Evolutionary conservation across 169 alveolate genomes (phyloP), one percentile per base, ranked within the genome.

Genomic region (Neospora caninum): DNA sequence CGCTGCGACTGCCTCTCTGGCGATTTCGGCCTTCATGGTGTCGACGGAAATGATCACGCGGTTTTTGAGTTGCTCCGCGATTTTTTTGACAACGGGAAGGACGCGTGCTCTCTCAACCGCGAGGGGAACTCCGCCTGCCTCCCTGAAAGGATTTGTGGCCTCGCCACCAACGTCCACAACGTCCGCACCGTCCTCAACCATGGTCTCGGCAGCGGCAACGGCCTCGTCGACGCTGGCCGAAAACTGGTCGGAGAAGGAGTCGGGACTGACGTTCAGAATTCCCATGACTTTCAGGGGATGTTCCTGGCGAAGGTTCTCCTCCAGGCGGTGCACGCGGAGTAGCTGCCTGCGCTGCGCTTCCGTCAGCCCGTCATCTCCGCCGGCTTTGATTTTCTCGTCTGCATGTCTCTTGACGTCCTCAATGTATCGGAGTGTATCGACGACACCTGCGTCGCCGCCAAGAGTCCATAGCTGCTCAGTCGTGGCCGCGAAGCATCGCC

Each of bases 201-300:
- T 42, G n/a, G 22, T 22, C 43, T 36, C 69, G 7, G 94, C 95
- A 0, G 78, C 84, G 16, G 36, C 45, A 31, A 88, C 84, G 0
- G 95, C 95, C 41, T 88, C 93, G 34, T 88, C 91, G n/a, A 91
- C 93, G 49, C 54, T 84, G n/a, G 25, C 78, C 36, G 49, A 20
- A 88, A 73, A 88, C 36, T 82, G 54, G 45, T 95, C 96, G 43
- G 93, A 80, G 86, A 95, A 95, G 29, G 95, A 93, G 84, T 95
- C 95, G n/a, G 96, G 95, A n/a, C 95, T 92, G 49, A 93, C 92
- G 78, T 95, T 95, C 69, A 95, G 67, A 20, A 95, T 84, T 2
- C 96, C 96, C 93, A 95, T 93, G 31, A 95, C 31, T 54, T 83
- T 49, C 41, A 93, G 88, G 42, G 70, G 83, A 34, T 31, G 95